phyloP scores from a whole-genome alignment of 257 asterid species.

The Solanum medicagineum region DNA sequence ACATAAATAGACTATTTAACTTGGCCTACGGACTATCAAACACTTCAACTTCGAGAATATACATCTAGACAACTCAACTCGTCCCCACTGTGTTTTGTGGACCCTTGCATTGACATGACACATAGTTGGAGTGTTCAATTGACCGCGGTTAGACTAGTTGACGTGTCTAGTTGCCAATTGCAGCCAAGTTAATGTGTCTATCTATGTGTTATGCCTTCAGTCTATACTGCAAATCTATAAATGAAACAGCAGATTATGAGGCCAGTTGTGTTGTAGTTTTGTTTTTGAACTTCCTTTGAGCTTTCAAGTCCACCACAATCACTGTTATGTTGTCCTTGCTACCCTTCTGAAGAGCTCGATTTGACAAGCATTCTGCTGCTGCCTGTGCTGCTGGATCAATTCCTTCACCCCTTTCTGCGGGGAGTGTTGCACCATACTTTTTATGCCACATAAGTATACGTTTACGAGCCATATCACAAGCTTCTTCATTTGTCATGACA shows the following conservation, averaged over 20 bases:
- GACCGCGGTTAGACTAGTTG: background rate
- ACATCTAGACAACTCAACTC: background rate
- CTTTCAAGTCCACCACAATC: conserved; percentile 74
- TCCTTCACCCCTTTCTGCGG: conserved; percentile 55
- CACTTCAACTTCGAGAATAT: background rate
- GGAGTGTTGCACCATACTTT: conserved; percentile 31
- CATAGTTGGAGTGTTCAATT: background rate
- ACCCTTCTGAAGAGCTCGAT: conserved; percentile 79
- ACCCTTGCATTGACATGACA: background rate
- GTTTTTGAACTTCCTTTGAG: conserved; percentile 58
- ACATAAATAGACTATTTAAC: background rate
- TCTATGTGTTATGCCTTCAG: background rate
- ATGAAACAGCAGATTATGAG: background rate
- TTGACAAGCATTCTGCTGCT: conserved; percentile 78
- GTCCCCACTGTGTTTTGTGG: background rate
- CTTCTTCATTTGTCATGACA: conserved; percentile 85
- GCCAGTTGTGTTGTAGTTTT: conserved; percentile 18
- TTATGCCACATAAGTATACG: conserved; percentile 73
- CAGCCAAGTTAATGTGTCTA: background rate
- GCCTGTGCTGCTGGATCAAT: conserved; percentile 92
- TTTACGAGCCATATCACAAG: conserved; percentile 70
- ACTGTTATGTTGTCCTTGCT: conserved; percentile 84
- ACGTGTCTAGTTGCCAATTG: background rate
- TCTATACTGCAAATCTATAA: background rate
- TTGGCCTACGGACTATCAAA: background rate